Base-by-base conservation (phyloP, 176 grass and related monocot species). In the Tillandsia fasciculata region DNA sequence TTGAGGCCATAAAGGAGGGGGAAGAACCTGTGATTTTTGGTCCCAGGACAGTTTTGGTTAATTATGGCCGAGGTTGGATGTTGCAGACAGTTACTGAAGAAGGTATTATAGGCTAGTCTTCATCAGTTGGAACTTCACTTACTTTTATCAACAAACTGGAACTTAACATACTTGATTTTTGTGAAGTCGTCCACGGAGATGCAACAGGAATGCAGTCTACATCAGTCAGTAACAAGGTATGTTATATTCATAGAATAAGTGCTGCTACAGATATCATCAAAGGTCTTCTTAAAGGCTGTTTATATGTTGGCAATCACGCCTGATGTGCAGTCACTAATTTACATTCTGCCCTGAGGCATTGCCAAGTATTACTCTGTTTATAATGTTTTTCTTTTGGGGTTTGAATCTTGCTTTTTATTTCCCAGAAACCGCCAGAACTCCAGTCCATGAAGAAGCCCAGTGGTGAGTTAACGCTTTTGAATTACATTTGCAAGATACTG, bases 1-100 rank as follows among this genome's bases (percentile, higher is more conserved):
- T 97, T 64, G 94, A 86, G 66, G 82, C 89, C 53, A 59, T 79
- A 12, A 90, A 91, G 77, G 86, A 92, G 71, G 89, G 84, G 42
- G 86, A 97, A 68, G 89, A 97, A 57, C 82, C 89, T 64, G 79
- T 97, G 72, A 69, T 77, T 76, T 97, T 93, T 69, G 89, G 89
- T 24, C 86, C 89, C 49, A 81, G 63, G 63, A 82, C 94, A 12
- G 49, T 81, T 57, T 89, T 97, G 73, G 76, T 79, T 69, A 82
- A 86, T 70, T 92, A 90, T 75, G 89, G 94, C 64, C 27, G 68
- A 51, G 86, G 79, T 12, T 97, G 89, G 94, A 79, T 74, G 47
- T 88, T 97, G 72, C 86, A 93, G 74, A 92, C 94, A 24, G 64
- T 93, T 70, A 89, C 77, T 56, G 65, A 70, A 51, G 50, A 83